Conservation (phyloP, 1,284 basidiomycete species). For the Mycena sp. region DNA sequence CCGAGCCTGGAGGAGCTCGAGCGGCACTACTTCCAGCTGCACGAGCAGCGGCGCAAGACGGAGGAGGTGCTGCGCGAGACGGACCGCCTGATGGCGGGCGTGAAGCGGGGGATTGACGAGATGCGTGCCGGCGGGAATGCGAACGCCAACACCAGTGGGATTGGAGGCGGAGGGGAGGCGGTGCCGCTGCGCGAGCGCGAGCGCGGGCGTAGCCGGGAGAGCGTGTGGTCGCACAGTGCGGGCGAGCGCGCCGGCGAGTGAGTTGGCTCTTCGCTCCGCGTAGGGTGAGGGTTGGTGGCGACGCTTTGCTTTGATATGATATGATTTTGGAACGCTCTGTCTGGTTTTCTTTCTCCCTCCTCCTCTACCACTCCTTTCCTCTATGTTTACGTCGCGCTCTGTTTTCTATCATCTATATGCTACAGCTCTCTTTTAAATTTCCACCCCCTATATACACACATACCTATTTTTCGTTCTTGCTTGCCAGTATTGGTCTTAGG, state of each 20-base stretch:
- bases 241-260: not conserved
- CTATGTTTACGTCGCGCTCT: too few species aligned
- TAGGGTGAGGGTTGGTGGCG: too few species aligned
- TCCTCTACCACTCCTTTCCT: too few species aligned
- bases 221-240: slow-evolving; percentile 9
- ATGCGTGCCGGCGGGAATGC: slow-evolving; percentile 50
- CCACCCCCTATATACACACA: too few species aligned
- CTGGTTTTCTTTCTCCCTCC: too few species aligned
- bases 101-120: slow-evolving; percentile 79
- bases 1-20: slow-evolving; percentile 33
- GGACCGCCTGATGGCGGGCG: slow-evolving; percentile 72
- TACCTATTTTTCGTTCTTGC: too few species aligned
- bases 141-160: not conserved
- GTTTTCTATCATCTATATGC: too few species aligned
- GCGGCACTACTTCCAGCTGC: slow-evolving; percentile 71
- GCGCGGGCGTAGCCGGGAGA: slow-evolving; percentile 21
- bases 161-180: slow-evolving; percentile 7
- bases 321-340: too few species aligned
- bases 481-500: too few species aligned
- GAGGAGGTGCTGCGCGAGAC: slow-evolving; percentile 79
- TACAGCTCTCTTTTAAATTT: too few species aligned
- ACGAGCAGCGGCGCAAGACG: slow-evolving; percentile 65
- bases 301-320: too few species aligned
- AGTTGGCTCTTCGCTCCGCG: too few species aligned
- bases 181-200: slow-evolving; percentile 22